phyloP scores from a whole-genome alignment of 192 early-diverging fungal genomes.

The Podochytrium sp. region DNA sequence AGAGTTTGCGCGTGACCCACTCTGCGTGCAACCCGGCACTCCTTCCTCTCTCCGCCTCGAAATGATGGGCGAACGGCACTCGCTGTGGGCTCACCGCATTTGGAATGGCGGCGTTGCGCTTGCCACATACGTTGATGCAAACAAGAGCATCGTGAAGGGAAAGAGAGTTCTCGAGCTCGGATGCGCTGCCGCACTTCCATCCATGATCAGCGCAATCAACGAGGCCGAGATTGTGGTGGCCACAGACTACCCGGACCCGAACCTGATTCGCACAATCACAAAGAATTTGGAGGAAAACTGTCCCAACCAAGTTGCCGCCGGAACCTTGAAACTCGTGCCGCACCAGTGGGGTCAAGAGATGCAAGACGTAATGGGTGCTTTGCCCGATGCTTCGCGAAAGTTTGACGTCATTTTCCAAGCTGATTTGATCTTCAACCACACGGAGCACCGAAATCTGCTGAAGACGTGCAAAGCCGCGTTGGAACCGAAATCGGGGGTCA shows the following conservation, averaged over 20 bases:
- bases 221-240: constrained; percentile 69
- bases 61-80: constrained; percentile 31
- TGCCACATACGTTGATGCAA: constrained; percentile 76
- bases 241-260: constrained; percentile 80
- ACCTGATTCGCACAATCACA: constrained; percentile 54
- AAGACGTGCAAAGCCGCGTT: constrained; percentile 68
- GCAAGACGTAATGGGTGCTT: constrained; percentile 37
- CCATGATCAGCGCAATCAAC: constrained; percentile 71
- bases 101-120: constrained; percentile 91
- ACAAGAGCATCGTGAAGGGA: constrained; percentile 57
- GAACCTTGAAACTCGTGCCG: not conserved
- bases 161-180: constrained; percentile 82
- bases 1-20: constrained; percentile 2
- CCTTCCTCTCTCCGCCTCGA: constrained; percentile 11
- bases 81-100: constrained; percentile 83
- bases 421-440: too few relatives aligned
- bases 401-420: constrained; percentile 85
- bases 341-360: constrained; percentile 17
- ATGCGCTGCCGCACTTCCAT: constrained; percentile 81
- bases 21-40: constrained; percentile 2
- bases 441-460: constrained; percentile 79
- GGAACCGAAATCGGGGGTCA: constrained; percentile 42
- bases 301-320: not conserved
- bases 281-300: not conserved
- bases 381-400: constrained; percentile 16